Evolutionary conservation across 2,329 filamentous ascomycete species (phyloP), one percentile per base, ranked within the genome.

Genomic region (Rachicladosporium sp.): DNA sequence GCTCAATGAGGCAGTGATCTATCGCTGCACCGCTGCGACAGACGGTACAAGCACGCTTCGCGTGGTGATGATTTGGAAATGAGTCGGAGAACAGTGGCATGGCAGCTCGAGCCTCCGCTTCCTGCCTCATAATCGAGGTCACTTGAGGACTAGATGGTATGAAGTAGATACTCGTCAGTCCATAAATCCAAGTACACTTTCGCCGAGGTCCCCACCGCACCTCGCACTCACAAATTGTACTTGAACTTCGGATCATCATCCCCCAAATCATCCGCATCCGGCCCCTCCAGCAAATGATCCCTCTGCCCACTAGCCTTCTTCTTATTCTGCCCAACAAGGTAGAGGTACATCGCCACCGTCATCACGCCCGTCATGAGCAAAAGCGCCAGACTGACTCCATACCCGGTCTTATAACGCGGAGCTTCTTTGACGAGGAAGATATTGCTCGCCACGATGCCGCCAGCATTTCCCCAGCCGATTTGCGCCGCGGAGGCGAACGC

Each of bases 211-310:
- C 5, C 3, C 5, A 3, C 15, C 15, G 15, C 5, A 19, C 15
- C 15, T 19, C 5, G 15, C 15, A 19, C 15, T 27, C 23, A 27
- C 23, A 27, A 8, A 27, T 27, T 58, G 43, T 68, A 66, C 35
- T 67, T 61, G 47, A 70, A 73, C 11, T 53, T 54, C 3, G 69
- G 69, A 53, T 72, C 68, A 43, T 70, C 63, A 43, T 73, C 69
- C 0, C 69, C 69, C 47, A 72, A 56, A 44, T 73, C 72, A 35
- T 64, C 59, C 8, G 59, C 50, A 51, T 69, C 64, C 13, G 58
- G 56, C 27, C 56, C 58, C 10, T 51, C 44, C 13, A 71, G 52
- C 23, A 67, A 57, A 31, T 59, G 51, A 47, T 72, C 65, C 31
- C 66, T 58, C 45, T 66, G 61, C 0, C 69, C 68, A 6, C 58